These are phyloP conservation scores for Podaxis sp. DNA, from an alignment of 768 basidiomycete genomes.

Conservation along the genomic window DNA sequence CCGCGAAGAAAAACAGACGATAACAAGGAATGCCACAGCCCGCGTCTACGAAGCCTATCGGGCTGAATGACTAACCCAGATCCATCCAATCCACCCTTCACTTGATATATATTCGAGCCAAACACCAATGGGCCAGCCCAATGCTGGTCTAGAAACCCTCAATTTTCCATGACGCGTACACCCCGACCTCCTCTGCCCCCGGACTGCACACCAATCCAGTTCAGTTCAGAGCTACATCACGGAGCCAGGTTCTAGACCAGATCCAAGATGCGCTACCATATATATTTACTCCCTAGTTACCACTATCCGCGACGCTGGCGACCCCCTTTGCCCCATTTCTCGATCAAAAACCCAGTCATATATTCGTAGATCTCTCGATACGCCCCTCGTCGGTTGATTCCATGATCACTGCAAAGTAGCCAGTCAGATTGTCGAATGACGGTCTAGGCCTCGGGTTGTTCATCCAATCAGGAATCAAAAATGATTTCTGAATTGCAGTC, in stretches of 20 bases:
- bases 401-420: slow-evolving; percentile 62
- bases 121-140: slow-evolving; percentile 2
- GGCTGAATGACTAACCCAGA: background rate
- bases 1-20: slow-evolving; percentile 8
- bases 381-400: slow-evolving; percentile 69
- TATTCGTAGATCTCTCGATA: slow-evolving; percentile 84
- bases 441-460: slow-evolving; percentile 5
- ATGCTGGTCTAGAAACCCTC: slow-evolving; percentile 10
- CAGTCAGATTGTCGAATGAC: background rate
- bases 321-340: slow-evolving; percentile 91
- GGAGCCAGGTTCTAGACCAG: slow-evolving; percentile 11
- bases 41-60: background rate
- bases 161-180: slow-evolving; percentile 7
- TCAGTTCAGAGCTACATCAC: slow-evolving; percentile 4
- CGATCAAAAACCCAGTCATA: slow-evolving; percentile 77
- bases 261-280: slow-evolving; percentile 8
- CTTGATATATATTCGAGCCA: slow-evolving; percentile 7
- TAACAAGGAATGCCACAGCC: background rate
- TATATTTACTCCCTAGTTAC: slow-evolving; percentile 12
- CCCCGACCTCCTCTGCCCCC: slow-evolving; percentile 1
- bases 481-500: background rate
- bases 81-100: background rate
- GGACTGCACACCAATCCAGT: slow-evolving; percentile 8
- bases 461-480: slow-evolving; percentile 9
- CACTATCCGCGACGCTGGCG: slow-evolving; percentile 54